Percentiles rank a stretch among this genome's conserved stretches.
These are phyloP conservation scores for Solanum bulbocastanum DNA, from an alignment of 257 asterid species.

Conservation along the genomic window DNA sequence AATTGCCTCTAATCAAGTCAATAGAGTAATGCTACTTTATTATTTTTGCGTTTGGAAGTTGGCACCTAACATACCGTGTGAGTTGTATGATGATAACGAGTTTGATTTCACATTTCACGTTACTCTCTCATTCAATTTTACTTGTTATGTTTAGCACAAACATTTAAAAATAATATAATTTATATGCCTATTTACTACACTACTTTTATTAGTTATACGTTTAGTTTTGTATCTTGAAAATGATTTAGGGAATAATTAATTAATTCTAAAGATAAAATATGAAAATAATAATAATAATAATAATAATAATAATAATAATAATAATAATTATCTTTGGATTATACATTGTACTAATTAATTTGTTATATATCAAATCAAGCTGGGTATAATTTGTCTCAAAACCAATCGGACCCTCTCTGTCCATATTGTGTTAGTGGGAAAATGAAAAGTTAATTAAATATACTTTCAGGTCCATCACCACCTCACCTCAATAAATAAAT, in stretches of 20 bases:
- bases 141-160: too few relatives aligned
- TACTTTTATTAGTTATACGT: too few relatives aligned
- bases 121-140: too few relatives aligned
- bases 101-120: background rate
- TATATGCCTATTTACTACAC: background rate
- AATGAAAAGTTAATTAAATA: background rate
- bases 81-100: background rate
- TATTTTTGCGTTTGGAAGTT: background rate
- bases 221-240: too few relatives aligned
- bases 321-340: background rate
- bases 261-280: too few relatives aligned
- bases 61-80: background rate
- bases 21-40: background rate
- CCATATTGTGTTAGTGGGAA: background rate
- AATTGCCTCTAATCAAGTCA: background rate
- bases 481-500: background rate
- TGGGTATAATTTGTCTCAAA: background rate
- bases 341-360: background rate
- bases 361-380: background rate
- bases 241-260: too few relatives aligned
- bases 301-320: too few relatives aligned
- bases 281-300: too few relatives aligned
- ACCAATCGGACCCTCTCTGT: background rate
- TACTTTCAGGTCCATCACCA: background rate
- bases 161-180: too few relatives aligned